Evolutionary conservation across 2,329 filamentous ascomycete genomes (phyloP).

Genomic region (Phialophora tarda): DNA sequence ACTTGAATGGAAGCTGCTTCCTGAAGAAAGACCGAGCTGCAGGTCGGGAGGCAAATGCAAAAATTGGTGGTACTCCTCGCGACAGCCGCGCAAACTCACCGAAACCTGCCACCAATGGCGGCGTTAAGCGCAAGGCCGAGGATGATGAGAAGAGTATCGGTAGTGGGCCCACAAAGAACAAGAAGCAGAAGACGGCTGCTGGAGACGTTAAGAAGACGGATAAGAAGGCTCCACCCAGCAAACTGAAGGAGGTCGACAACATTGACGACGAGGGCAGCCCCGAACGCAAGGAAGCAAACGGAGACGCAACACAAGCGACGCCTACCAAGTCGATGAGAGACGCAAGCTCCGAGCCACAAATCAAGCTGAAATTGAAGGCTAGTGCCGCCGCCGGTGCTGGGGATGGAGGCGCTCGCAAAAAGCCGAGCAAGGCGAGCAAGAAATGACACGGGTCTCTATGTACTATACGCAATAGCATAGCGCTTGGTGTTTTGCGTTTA

Average conservation of each 20-base stretch:
- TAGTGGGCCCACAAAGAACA: conserved; percentile 21
- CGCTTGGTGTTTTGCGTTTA: background rate
- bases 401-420: conserved; percentile 29
- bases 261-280: conserved; percentile 28
- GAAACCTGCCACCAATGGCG: conserved; percentile 36
- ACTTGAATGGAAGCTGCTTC: conserved; percentile 39
- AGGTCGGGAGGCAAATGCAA: conserved; percentile 39
- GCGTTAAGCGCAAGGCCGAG: conserved; percentile 38
- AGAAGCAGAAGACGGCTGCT: conserved; percentile 40
- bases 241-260: conserved; percentile 37
- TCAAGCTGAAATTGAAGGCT: conserved; percentile 38
- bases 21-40: conserved; percentile 39
- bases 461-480: conserved; percentile 8
- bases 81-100: conserved; percentile 40
- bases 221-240: conserved; percentile 38
- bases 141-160: conserved; percentile 31
- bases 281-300: conserved; percentile 32
- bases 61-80: conserved; percentile 38
- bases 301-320: conserved; percentile 37
- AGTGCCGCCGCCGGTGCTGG: conserved; percentile 8
- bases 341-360: conserved; percentile 33
- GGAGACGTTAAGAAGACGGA: conserved; percentile 32
- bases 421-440: conserved; percentile 30
- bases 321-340: conserved; percentile 34
- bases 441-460: conserved; percentile 18